Percentiles rank a stretch among this genome's conserved stretches.
Evolutionary conservation across 1,284 basidiomycete genomes (phyloP).

Genomic region (Leccinum fallax): DNA sequence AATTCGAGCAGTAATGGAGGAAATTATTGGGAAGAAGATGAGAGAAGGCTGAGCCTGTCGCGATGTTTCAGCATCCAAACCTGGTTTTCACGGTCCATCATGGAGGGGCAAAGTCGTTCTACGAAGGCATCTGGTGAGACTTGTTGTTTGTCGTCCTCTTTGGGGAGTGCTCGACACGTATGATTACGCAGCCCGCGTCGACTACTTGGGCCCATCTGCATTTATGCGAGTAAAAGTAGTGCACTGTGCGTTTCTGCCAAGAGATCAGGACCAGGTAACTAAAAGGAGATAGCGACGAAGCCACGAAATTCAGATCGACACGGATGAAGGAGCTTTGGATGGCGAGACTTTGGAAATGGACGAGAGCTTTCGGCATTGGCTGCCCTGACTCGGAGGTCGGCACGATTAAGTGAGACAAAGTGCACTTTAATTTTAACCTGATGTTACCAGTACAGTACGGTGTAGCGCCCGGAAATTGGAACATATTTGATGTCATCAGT

Average conservation of each 20-base stretch:
- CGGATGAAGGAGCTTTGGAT: not conserved
- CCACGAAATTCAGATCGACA: not conserved
- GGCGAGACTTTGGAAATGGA: not conserved
- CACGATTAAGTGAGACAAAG: not conserved
- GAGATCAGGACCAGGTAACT: not conserved
- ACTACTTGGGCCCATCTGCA: conserved; percentile 5
- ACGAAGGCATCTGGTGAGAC: conserved; percentile 14
- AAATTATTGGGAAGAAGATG: not conserved
- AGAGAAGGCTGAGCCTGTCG: conserved; percentile 7
- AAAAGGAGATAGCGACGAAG: not conserved
- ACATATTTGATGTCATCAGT: not conserved
- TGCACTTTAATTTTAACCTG: not conserved
- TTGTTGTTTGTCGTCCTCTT: not conserved
- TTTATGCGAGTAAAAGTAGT: conserved; percentile 4
- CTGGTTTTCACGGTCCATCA: conserved; percentile 10
- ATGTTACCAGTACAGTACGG: not conserved
- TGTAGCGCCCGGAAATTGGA: not conserved
- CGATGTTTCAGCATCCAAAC: conserved; percentile 11
- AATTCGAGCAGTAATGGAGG: not conserved
- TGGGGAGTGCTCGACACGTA: conserved; percentile 13
- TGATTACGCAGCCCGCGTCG: conserved; percentile 8
- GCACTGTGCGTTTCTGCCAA: conserved; percentile 6
- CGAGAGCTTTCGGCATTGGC: not conserved
- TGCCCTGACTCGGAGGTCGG: not conserved
- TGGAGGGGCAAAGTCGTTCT: conserved; percentile 21